phyloP scores from a whole-genome alignment of 2,329 filamentous ascomycete genomes.

The Microdochium paspali region DNA sequence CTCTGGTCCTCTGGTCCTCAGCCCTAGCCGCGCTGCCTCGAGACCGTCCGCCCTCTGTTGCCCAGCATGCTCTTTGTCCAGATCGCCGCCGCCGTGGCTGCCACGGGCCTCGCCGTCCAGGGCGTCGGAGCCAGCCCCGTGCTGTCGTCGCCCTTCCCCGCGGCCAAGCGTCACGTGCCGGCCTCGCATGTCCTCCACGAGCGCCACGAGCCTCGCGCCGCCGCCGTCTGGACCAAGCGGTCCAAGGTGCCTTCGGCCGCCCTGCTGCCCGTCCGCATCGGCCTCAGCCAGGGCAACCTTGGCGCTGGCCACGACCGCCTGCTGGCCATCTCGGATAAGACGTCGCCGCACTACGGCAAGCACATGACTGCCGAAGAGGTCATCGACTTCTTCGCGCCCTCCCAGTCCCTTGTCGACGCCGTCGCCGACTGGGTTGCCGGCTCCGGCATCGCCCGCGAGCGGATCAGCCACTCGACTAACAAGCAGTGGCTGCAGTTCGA shows the following conservation, averaged over 20 bases:
- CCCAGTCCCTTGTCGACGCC: constrained; percentile 18
- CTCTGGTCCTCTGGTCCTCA: no score
- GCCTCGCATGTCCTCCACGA: constrained; percentile 20
- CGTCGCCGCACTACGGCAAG: constrained; percentile 22
- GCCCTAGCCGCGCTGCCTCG: no score
- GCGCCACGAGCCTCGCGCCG: constrained; percentile 15
- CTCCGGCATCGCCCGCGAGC: constrained; percentile 17
- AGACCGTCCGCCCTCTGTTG: background rate
- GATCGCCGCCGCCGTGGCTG: constrained; percentile 7
- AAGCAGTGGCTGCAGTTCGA: constrained; percentile 33
- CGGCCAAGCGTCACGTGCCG: constrained; percentile 9
- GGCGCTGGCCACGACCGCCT: constrained; percentile 18
- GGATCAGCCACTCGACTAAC: constrained; percentile 20
- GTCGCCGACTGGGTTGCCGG: constrained; percentile 27
- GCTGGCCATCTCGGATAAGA: constrained; percentile 19
- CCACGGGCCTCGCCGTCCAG: constrained; percentile 9
- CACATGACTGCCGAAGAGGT: constrained; percentile 26
- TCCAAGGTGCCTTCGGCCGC: constrained; percentile 11
- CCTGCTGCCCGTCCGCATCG: constrained; percentile 22
- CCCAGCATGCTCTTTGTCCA: constrained; percentile 8
- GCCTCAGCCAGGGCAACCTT: constrained; percentile 18
- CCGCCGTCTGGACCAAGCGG: constrained; percentile 14
- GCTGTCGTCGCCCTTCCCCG: no score
- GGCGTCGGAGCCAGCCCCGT: constrained; percentile 7
- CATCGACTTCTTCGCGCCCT: constrained; percentile 26